phyloP scores from a whole-genome alignment of 768 basidiomycete genomes.

The Pleurotus giganteus region DNA sequence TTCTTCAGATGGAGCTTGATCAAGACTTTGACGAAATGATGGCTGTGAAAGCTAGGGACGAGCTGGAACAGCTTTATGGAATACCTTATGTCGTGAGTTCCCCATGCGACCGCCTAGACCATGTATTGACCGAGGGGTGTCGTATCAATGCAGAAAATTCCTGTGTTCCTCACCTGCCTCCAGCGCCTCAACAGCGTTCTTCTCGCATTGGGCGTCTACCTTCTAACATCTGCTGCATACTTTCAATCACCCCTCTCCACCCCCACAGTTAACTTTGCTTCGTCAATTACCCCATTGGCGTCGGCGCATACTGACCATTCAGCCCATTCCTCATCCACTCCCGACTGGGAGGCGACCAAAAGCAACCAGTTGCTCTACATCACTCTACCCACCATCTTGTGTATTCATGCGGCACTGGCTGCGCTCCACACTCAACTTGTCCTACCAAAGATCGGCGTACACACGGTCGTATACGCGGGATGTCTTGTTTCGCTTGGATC shows the following conservation, averaged over 20 bases:
- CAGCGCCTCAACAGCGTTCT: conserved; percentile 75
- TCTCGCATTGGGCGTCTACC: conserved; percentile 64
- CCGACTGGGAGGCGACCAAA: conserved; percentile 12
- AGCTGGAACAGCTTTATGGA: conserved; percentile 78
- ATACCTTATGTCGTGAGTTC: conserved; percentile 71
- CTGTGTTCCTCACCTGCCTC: conserved; percentile 74
- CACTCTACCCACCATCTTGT: conserved; percentile 40
- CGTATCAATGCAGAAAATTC: conserved; percentile 43
- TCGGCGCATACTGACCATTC: too few species aligned
- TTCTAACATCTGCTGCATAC: conserved; percentile 61
- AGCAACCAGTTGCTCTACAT: conserved; percentile 36
- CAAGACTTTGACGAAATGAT: conserved; percentile 66
- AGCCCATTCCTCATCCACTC: conserved; percentile 1
- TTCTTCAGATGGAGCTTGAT: conserved; percentile 46
- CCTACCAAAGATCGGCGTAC: conserved; percentile 72
- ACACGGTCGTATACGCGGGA: conserved; percentile 71
- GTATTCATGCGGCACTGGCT: conserved; percentile 53
- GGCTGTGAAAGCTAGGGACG: conserved; percentile 62
- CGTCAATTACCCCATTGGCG: too few species aligned
- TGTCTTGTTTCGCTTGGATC: conserved; percentile 63
- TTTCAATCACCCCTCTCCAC: conserved; percentile 45
- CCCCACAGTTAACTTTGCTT: conserved; percentile 14
- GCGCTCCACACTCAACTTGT: conserved; percentile 66
- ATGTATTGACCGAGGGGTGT: conserved; percentile 11
- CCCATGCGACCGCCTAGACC: background rate